These are phyloP conservation scores for Zygosaccharomyces pseudorouxii DNA, from an alignment of 805 yeast genomes.

Conservation along the genomic window DNA sequence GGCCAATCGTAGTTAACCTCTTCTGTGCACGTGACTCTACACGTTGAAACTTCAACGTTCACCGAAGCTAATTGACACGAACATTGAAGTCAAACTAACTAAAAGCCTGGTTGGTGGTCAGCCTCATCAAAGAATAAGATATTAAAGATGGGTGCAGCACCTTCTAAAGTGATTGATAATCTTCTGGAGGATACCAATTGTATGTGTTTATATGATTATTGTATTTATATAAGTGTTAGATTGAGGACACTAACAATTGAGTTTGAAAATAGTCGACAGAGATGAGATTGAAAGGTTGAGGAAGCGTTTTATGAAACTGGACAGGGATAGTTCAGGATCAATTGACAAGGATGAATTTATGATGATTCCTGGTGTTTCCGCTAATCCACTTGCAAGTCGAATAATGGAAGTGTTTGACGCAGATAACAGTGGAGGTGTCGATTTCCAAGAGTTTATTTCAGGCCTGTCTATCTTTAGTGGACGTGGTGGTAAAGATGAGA, in stretches of 20 bases:
- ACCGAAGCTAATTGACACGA: background rate
- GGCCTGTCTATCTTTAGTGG: conserved; percentile 86
- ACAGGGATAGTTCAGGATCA: conserved; percentile 87
- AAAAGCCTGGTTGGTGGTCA: background rate
- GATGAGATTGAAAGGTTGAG: conserved; percentile 90
- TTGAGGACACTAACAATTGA: conserved; percentile 9
- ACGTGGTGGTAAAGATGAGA: conserved; percentile 74
- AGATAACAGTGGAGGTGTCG: conserved; percentile 89
- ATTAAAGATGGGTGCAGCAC: conserved; percentile 51
- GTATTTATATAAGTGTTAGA: background rate
- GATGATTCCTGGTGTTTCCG: conserved; percentile 85
- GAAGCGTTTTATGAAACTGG: conserved; percentile 91
- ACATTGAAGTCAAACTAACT: background rate
- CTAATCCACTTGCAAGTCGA: conserved; percentile 84
- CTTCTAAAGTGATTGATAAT: conserved; percentile 59
- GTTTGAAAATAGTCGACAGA: conserved; percentile 51
- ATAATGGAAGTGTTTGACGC: conserved; percentile 92
- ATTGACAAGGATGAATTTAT: conserved; percentile 87
- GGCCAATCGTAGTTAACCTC: background rate
- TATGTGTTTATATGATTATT: conserved; percentile 31
- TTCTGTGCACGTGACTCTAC: background rate
- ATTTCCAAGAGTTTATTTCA: conserved; percentile 88
- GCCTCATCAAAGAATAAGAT: background rate
- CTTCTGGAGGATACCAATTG: conserved; percentile 78
- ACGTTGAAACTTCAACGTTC: background rate